Evolutionary conservation across 108 stramenopile genomes (phyloP).

Genomic region (Cyclostephanos invisitatus): DNA sequence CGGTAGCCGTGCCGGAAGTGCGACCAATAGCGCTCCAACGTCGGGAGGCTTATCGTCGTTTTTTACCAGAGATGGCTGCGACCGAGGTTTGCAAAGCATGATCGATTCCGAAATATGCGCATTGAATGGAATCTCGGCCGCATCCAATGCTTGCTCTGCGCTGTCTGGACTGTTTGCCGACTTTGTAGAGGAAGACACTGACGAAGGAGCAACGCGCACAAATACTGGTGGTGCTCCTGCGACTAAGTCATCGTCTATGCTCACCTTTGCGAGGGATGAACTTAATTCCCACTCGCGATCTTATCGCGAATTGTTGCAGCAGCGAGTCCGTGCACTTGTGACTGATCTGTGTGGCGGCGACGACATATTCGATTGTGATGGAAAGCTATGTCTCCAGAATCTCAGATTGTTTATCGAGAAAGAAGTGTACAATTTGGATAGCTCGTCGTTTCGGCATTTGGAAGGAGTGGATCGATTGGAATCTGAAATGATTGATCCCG

Average conservation of each 20-base stretch:
- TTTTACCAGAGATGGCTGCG: constrained; percentile 30
- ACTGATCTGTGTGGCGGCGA: constrained; percentile 66
- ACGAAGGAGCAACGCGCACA: constrained; percentile 15
- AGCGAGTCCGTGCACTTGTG: constrained; percentile 46
- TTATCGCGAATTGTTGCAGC: constrained; percentile 54
- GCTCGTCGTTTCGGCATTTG: constrained; percentile 47
- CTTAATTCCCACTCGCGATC: constrained; percentile 59
- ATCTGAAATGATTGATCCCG: constrained; percentile 51
- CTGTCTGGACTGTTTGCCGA: constrained; percentile 67
- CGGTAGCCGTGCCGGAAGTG: constrained; percentile 6
- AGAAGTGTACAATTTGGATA: constrained; percentile 70
- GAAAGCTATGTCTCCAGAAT: constrained; percentile 54
- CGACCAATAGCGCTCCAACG: constrained; percentile 45
- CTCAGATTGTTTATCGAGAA: constrained; percentile 64
- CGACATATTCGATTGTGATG: constrained; percentile 48
- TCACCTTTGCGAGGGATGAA: constrained; percentile 77
- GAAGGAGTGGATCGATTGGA: constrained; percentile 76
- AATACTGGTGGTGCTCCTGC: constrained; percentile 1
- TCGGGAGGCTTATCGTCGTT: constrained; percentile 60
- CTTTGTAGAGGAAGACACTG: constrained; percentile 38
- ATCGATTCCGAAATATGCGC: constrained; percentile 68
- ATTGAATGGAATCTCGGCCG: constrained; percentile 76
- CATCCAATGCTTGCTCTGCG: constrained; percentile 62
- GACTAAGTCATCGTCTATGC: constrained; percentile 54
- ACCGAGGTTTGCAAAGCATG: constrained; percentile 50